Evolutionary conservation across 2,329 filamentous ascomycete genomes (phyloP), one percentile per base, ranked within the genome.

Genomic region (Cercospora citrullina): DNA sequence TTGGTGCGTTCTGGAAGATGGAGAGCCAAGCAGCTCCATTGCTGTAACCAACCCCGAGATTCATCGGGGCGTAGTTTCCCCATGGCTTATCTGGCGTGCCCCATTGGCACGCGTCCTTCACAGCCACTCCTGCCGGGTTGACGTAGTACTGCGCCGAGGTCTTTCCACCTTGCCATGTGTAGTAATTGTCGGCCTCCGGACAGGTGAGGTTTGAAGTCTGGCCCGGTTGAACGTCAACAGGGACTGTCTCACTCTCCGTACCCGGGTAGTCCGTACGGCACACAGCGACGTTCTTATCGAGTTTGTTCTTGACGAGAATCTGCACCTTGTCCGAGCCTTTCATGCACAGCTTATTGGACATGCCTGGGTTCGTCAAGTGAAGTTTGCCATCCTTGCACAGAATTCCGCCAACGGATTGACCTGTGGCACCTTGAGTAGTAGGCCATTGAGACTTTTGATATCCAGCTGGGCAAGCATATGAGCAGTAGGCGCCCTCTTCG

Each of bases 241-340:
- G 92, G 68, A 98, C 86, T 64, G 91, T 92, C 89, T 97, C 94
- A 75, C 85, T 85, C 84, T 99, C 95, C 68, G 89, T 93, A 77
- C 93, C 94, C 70, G 95, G 95, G 82, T 99, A 99, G 80, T 97
- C 93, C 72, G 95, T 98, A 80, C 93, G 93, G 88, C 95, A 99
- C 74, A 96, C 87, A 55, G 90, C 86, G 30, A 92, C 90, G 53
- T 86, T 81, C 42, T 87, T 77, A 60, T 80, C 77, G 36, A 97
- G 85, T 65, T 90, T 88, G 85, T 97, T 99, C 79, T 89, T 78
- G 68, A 97, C 87, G 68, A 84, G 84, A 72, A 97, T 87, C 72
- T 74, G 79, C 71, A 84, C 80, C 58, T 89, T 87, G 48, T 89
- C 88, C 60, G 87, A 86, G 70, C 94, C 93, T 33, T 81, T 74